phyloP scores from a whole-genome alignment of 768 basidiomycete genomes.

The Hericium rajendrae region DNA sequence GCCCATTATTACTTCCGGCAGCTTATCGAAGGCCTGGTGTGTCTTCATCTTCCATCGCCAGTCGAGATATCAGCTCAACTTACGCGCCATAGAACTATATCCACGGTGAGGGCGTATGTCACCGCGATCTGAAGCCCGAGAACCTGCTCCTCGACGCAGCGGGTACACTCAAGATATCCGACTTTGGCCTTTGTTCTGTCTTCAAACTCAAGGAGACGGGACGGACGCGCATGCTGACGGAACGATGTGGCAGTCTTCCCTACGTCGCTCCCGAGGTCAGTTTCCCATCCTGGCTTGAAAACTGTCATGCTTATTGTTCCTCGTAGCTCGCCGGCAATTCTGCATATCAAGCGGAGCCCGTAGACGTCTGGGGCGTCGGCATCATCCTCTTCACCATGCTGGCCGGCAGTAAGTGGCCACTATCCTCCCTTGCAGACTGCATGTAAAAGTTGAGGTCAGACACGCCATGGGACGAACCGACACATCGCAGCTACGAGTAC shows the following conservation, averaged over 20 bases:
- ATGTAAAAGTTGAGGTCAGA: slow-evolving; percentile 36
- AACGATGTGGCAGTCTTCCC: slow-evolving; percentile 85
- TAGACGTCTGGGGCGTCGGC: slow-evolving; percentile 94
- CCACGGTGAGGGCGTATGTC: slow-evolving; percentile 84
- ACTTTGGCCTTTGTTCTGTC: slow-evolving; percentile 90
- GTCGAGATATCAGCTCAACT: background rate
- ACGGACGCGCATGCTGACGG: slow-evolving; percentile 63
- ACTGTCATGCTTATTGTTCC: background rate
- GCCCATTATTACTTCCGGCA: slow-evolving; percentile 90
- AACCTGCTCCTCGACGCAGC: slow-evolving; percentile 80
- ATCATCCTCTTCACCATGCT: slow-evolving; percentile 90
- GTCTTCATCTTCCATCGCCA: slow-evolving; percentile 15
- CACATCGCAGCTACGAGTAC: slow-evolving; percentile 69
- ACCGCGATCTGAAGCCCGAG: slow-evolving; percentile 95
- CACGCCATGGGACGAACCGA: slow-evolving; percentile 97
- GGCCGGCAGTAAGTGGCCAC: slow-evolving; percentile 64
- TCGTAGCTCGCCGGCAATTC: slow-evolving; percentile 51
- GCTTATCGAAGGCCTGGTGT: slow-evolving; percentile 72
- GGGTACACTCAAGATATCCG: slow-evolving; percentile 85
- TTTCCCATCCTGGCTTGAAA: background rate
- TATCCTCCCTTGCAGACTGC: background rate
- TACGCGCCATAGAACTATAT: slow-evolving; percentile 55
- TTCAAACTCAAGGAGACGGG: slow-evolving; percentile 79
- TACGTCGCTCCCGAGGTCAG: slow-evolving; percentile 91
- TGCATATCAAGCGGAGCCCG: slow-evolving; percentile 82